Conservation (phyloP, 352 stramenopile genomes). For the Globisporangium solare region DNA sequence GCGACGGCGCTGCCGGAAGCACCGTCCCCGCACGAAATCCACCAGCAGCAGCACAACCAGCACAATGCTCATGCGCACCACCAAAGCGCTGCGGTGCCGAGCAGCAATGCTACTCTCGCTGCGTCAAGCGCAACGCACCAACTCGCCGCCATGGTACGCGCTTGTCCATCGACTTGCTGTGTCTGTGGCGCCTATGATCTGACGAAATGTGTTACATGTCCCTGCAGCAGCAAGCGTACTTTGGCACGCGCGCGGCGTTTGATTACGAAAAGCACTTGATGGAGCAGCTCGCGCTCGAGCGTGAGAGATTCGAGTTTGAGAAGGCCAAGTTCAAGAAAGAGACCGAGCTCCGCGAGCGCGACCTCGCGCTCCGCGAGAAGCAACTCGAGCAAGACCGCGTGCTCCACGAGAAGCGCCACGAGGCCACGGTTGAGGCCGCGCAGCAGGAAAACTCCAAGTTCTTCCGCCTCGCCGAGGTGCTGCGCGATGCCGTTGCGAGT, state of each 20-base stretch:
- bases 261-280: slow-evolving; percentile 75
- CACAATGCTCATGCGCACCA: not conserved
- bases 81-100: not conserved
- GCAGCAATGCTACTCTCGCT: not conserved
- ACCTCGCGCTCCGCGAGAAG: slow-evolving; percentile 56
- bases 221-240: slow-evolving; percentile 3
- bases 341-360: slow-evolving; percentile 63
- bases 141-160: slow-evolving; percentile 25
- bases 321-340: slow-evolving; percentile 73
- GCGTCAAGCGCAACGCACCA: not conserved
- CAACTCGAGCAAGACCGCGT: slow-evolving; percentile 56
- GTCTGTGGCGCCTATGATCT: not conserved
- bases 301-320: slow-evolving; percentile 67
- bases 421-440: slow-evolving; percentile 35
- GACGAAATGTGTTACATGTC: not conserved
- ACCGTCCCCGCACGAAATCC: not conserved
- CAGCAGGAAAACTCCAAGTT: slow-evolving; percentile 55
- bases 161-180: not conserved
- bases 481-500: slow-evolving; percentile 48
- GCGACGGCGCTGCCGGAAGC: slow-evolving; percentile 16
- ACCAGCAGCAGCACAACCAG: slow-evolving; percentile 13
- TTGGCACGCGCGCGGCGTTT: slow-evolving; percentile 34
- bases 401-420: slow-evolving; percentile 50
- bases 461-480: slow-evolving; percentile 48
- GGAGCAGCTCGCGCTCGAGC: slow-evolving; percentile 67